Percentiles rank a stretch among this genome's conserved stretches.
Evolutionary conservation across 352 stramenopile genomes (phyloP).

Genomic region (Globisporangium carolinianum): DNA sequence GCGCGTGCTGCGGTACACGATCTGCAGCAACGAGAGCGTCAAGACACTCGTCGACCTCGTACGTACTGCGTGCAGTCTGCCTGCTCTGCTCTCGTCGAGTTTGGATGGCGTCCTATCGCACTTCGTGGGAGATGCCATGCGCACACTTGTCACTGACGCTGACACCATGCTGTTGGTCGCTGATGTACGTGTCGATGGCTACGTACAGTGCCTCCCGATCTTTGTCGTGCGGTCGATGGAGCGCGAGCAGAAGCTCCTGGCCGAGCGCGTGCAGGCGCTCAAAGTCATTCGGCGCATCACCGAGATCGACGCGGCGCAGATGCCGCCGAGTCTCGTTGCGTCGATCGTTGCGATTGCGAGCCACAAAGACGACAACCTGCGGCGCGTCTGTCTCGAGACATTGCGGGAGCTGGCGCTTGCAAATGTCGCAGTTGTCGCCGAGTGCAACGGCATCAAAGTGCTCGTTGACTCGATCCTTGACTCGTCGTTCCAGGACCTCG

Average conservation of each 20-base stretch:
- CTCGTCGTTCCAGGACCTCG: constrained; percentile 81
- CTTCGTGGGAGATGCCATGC: not conserved
- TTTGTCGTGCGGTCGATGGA: constrained; percentile 83
- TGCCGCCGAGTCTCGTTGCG: constrained; percentile 76
- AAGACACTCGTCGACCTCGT: constrained; percentile 60
- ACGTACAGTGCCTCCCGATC: constrained; percentile 49
- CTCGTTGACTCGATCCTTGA: constrained; percentile 85
- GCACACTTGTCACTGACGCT: too few relatives aligned
- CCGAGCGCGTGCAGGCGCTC: constrained; percentile 80
- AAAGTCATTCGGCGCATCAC: constrained; percentile 83
- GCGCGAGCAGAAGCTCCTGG: constrained; percentile 80
- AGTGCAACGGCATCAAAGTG: constrained; percentile 78
- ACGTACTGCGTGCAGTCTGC: constrained; percentile 21
- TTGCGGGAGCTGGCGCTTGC: constrained; percentile 72
- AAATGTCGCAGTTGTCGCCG: constrained; percentile 78
- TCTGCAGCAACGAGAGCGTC: constrained; percentile 71
- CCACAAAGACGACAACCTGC: constrained; percentile 88
- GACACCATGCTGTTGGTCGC: too few relatives aligned
- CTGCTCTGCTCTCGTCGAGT: too few relatives aligned
- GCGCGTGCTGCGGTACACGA: constrained; percentile 77
- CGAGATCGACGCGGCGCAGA: constrained; percentile 79
- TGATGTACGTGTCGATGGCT: not conserved
- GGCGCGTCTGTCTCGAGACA: constrained; percentile 81
- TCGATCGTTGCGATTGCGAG: constrained; percentile 80
- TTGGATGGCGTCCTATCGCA: not conserved